These are phyloP conservation scores for bread wheat (Triticum aestivum) DNA, from an alignment of 176 grass and related monocot species.

Conservation along the genomic window IWGSC_CS_RefSeq_v2.1 NC_057794.1:428909325-428909824, in stretches of 20 bases:
- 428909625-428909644: slow-evolving; percentile 34
- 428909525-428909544: background rate
- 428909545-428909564: background rate
- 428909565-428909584: slow-evolving; percentile 21
- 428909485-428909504: slow-evolving; percentile 26
- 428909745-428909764: background rate
- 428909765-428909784: slow-evolving; percentile 9
- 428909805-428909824: slow-evolving; percentile 21
- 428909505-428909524: background rate
- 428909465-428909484: slow-evolving; percentile 40
- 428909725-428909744: slow-evolving; percentile 3
- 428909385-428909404: slow-evolving; percentile 53
- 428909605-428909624: slow-evolving; percentile 39
- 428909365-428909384: slow-evolving; percentile 57
- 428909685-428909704: background rate
- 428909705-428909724: slow-evolving; percentile 20
- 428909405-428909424: slow-evolving; percentile 30
- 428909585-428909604: slow-evolving; percentile 26
- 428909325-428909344: background rate
- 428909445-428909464: slow-evolving; percentile 49
- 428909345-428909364: slow-evolving; percentile 13
- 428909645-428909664: slow-evolving; percentile 22
- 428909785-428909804: background rate
- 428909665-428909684: slow-evolving; percentile 25
- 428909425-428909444: slow-evolving; percentile 58